Evolutionary conservation across 2,329 filamentous ascomycete species (phyloP).

Genomic region (Trichoderma brevicompactum): DNA sequence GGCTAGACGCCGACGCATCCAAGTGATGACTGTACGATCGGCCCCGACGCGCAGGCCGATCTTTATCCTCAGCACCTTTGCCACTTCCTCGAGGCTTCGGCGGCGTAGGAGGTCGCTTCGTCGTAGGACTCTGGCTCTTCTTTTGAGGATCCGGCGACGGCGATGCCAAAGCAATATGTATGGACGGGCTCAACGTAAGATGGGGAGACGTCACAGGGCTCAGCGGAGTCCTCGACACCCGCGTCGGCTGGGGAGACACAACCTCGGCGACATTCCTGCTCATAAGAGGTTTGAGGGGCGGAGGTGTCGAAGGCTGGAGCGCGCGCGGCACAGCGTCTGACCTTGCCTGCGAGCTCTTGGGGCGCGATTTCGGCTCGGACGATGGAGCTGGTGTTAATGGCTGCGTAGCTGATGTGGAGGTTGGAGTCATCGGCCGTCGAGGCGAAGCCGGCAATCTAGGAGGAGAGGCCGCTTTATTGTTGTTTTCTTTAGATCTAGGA

Average conservation of each 20-base stretch:
- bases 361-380: background rate
- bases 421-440: constrained; percentile 19
- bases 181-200: constrained; percentile 33
- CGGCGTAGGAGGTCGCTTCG: constrained; percentile 43
- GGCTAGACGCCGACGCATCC: constrained; percentile 9
- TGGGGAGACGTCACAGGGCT: constrained; percentile 39
- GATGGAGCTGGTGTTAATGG: constrained; percentile 13
- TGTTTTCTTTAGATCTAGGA: background rate
- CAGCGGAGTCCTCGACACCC: constrained; percentile 39
- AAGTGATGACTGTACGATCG: constrained; percentile 30
- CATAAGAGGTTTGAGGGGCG: constrained; percentile 31
- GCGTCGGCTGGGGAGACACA: constrained; percentile 43
- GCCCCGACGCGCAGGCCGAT: background rate
- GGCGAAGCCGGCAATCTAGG: constrained; percentile 2
- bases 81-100: constrained; percentile 42
- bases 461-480: background rate
- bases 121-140: constrained; percentile 31
- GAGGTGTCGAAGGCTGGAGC: constrained; percentile 32
- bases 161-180: constrained; percentile 32
- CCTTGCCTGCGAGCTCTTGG: constrained; percentile 4
- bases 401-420: background rate
- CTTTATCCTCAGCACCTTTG: constrained; percentile 21
- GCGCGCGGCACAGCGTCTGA: background rate
- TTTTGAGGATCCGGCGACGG: constrained; percentile 41
- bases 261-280: constrained; percentile 36